Evolutionary conservation across 148 eudicot genomes (phyloP).

Genomic region (Rhododendron mucronatum): DNA sequence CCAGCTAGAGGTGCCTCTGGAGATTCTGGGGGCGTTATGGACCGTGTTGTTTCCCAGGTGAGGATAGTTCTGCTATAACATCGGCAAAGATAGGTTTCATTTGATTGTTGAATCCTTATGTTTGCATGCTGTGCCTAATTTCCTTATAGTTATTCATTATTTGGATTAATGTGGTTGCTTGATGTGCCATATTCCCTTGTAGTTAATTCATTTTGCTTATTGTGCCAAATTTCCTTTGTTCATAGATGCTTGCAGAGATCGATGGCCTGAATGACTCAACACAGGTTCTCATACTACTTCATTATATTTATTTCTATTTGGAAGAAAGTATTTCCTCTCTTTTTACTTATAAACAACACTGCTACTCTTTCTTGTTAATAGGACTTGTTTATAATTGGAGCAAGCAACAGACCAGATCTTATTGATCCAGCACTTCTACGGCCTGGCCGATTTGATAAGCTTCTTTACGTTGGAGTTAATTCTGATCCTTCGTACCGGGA

Average conservation of each 20-base stretch:
- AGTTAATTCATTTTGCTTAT: slow-evolving; percentile 3
- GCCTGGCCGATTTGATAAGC: slow-evolving; percentile 99
- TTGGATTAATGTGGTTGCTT: neutral
- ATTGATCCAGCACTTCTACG: slow-evolving; percentile 93
- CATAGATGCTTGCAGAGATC: slow-evolving; percentile 97
- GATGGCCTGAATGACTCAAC: slow-evolving; percentile 89
- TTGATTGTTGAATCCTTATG: neutral
- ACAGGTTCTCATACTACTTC: slow-evolving; percentile 42
- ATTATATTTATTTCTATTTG: neutral
- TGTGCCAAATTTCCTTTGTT: slow-evolving; percentile 16
- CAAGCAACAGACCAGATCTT: slow-evolving; percentile 97
- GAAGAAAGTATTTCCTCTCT: slow-evolving; percentile 1
- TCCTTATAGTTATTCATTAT: neutral
- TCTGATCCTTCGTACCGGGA: slow-evolving; percentile 86
- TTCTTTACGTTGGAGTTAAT: slow-evolving; percentile 88
- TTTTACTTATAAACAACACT: neutral
- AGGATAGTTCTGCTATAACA: slow-evolving; percentile 7
- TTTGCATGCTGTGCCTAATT: slow-evolving; percentile 8
- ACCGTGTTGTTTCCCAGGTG: slow-evolving; percentile 98
- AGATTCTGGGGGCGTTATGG: slow-evolving; percentile 99
- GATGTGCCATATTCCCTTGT: slow-evolving; percentile 9
- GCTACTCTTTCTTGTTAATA: slow-evolving; percentile 19
- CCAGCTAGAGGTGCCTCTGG: slow-evolving; percentile 99
- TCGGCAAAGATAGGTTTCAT: neutral
- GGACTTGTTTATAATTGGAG: slow-evolving; percentile 98